Evolutionary conservation across 164 flowering plant genomes (phyloP).

Genomic region (Sedum album): DNA sequence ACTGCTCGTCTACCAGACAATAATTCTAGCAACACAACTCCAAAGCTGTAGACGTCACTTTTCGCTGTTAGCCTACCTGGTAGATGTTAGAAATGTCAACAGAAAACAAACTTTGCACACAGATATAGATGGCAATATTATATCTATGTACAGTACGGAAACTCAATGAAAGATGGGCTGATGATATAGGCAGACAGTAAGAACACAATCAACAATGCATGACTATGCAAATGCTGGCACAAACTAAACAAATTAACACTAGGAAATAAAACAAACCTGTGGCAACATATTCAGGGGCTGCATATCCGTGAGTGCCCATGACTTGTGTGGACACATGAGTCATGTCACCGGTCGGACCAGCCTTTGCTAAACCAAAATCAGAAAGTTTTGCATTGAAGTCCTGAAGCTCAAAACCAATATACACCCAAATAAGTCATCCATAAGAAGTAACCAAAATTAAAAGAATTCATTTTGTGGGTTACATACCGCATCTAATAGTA

Average conservation of each 20-base stretch:
- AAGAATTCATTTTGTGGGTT: neutral
- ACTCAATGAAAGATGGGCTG: neutral
- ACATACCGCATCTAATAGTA: slow-evolving; percentile 76
- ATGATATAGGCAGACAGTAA: neutral
- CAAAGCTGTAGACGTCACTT: slow-evolving; percentile 80
- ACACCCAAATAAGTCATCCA: neutral
- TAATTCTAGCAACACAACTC: slow-evolving; percentile 63
- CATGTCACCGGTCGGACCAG: slow-evolving; percentile 83
- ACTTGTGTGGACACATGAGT: slow-evolving; percentile 92
- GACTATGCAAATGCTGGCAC: neutral
- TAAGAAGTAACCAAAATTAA: neutral
- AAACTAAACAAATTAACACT: neutral
- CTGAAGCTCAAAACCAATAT: slow-evolving; percentile 30
- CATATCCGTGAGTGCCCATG: slow-evolving; percentile 93
- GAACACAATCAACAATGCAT: neutral
- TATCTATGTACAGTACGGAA: neutral
- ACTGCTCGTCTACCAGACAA: slow-evolving; percentile 53
- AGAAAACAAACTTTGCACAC: neutral
- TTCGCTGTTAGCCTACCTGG: slow-evolving; percentile 52
- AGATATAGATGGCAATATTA: neutral
- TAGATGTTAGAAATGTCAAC: slow-evolving; percentile 16
- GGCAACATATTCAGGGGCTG: slow-evolving; percentile 47
- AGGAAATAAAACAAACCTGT: slow-evolving; percentile 7
- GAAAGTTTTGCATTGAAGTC: slow-evolving; percentile 82
- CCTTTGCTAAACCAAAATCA: slow-evolving; percentile 93